Base-by-base conservation (phyloP, 495 filamentous ascomycete species). In the Chaetomium tenue region DNA sequence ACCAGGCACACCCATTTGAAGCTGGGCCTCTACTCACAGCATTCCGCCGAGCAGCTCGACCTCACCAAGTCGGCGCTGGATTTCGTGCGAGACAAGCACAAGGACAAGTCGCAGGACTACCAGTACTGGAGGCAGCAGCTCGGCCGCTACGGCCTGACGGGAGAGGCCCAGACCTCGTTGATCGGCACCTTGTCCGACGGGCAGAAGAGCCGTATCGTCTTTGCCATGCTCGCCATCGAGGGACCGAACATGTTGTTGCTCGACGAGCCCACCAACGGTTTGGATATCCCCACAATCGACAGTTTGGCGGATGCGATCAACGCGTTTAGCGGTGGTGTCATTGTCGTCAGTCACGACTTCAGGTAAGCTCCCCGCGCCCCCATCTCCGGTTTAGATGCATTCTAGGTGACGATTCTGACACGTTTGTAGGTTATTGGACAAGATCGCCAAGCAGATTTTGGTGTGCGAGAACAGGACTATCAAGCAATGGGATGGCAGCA, bases 51-150 rank as follows among this genome's bases (percentile, higher is more conserved):
- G 76, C 94, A 98, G 80, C 89, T 99, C 47, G 94, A 99, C 74
- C 82, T 99, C 47, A 98, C 91, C 78, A 99, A 99, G 82, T 97
- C 91, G 33, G 89, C 94, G 15, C 83, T 99, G 47, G 95, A 99
- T 77, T 99, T 99, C 72, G 93, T 97, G 61, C 88, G 94, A 63
- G 94, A 98, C 82, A 96, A 94, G 81, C 97, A 96, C 81, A 76
- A 81, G 64, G 82, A 88, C 68, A 90, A 92, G 78, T 89, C 84
- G 62, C 94, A 99, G 75, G 94, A 99, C 74, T 97, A 96, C 85
- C 94, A 99, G 80, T 99, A 96, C 83, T 99, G 94, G 94, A 84
- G 94, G 71, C 95, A 98, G 80, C 92, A 94, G 82, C 89, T 99
- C 28, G 94, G 94, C 68, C 84, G 87, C 67, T 99, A 98, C 73